A percentile compares a stretch with the other conserved stretches of the same genome.
Evolutionary conservation across 2,329 filamentous ascomycete species (phyloP).

Genomic region (Alternaria triticina): DNA sequence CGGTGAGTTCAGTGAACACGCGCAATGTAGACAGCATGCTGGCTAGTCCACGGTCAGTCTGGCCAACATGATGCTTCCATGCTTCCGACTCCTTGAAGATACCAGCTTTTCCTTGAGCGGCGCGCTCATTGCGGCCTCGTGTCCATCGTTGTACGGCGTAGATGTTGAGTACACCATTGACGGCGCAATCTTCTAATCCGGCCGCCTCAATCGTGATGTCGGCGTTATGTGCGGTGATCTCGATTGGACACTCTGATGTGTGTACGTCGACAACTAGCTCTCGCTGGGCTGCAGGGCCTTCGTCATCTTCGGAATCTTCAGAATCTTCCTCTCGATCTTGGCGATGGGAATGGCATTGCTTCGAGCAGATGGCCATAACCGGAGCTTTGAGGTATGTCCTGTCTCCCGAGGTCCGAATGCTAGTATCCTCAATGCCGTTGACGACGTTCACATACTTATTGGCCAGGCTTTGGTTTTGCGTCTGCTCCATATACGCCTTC

Average conservation of each 20-base stretch:
- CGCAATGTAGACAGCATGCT: background rate
- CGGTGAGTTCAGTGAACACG: background rate
- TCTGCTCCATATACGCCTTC: background rate
- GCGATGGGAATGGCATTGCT: background rate
- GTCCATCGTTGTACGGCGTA: background rate
- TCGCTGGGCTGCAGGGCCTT: background rate
- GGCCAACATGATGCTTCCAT: background rate
- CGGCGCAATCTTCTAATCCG: background rate
- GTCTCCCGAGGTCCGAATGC: background rate
- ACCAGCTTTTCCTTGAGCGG: background rate
- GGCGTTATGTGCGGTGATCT: background rate
- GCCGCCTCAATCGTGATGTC: background rate
- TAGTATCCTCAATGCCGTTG: background rate
- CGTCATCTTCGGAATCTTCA: too few species aligned
- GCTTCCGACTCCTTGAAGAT: background rate
- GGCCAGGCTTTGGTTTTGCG: too few species aligned
- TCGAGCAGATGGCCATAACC: background rate
- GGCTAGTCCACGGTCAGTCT: background rate
- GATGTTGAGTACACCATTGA: background rate
- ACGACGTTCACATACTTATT: too few species aligned
- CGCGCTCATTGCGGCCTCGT: accelerated
- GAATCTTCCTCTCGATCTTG: too few species aligned
- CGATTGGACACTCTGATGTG: background rate
- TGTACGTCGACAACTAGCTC: background rate
- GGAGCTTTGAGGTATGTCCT: background rate